Base-by-base conservation (phyloP, 2,329 filamentous ascomycete genomes). In the Teratosphaeria pseudoeucalypti region DNA sequence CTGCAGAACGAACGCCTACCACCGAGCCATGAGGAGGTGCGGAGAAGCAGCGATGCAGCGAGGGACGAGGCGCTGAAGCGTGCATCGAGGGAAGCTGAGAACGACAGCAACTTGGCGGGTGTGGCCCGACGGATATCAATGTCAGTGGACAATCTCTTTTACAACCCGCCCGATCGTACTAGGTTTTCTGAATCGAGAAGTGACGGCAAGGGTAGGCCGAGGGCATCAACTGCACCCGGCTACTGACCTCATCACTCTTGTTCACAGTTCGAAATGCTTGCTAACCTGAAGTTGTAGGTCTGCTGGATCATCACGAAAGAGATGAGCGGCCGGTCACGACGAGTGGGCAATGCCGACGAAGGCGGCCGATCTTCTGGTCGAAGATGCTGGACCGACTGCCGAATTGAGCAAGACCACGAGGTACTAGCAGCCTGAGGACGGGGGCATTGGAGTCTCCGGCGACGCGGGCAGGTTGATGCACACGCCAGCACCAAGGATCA, bases 1-100 rank as follows among this genome's bases (percentile, higher is more conserved):
- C 71, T 97, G 63, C 92, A 97, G 77, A 99, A 99, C 74, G 94
- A 99, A 78, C 84, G 90, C 63, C 80, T 99, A 64, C 94, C 94
- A 56, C 94, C 94, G 0, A 94, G 85, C 64, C 89, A 94, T 63
- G 92, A 97, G 55, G 94, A 99, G 75, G 92, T 97, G 23, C 82
- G 86, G 64, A 86, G 86, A 75, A 89, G 88, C 73, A 89, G 86
- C 63, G 88, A 91, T 70, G 87, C 90, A 70, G 90, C 91, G 68
- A 83, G 89, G 71, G 84, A 87, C 65, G 85, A 88, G 71, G 94
- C 94, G 14, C 78, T 99, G 65, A 88, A 95, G 77, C 86, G 91
- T 72, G 94, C 94, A 2, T 85, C 85, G 52, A 83, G 87, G 62
- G 92, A 96, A 66, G 94, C 94, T 23, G 92, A 96, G 66, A 95